Percentiles rank a stretch among this genome's conserved stretches.
Conservation (phyloP, 2,329 filamentous ascomycete species). For the Cercospora citrullina region DNA sequence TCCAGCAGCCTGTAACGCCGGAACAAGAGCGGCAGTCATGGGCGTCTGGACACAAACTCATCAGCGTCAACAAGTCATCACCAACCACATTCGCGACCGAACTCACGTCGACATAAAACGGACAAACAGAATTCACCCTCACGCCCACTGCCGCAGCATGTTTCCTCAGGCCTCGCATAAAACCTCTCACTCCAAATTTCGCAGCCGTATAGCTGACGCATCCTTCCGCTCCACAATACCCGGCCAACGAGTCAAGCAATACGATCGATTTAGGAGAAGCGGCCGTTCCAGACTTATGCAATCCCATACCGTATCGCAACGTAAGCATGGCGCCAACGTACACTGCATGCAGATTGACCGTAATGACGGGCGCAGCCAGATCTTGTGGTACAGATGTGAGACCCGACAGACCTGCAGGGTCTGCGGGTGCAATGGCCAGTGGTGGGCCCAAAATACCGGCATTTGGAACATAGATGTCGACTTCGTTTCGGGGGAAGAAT, state of each 20-base stretch:
- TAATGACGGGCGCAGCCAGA: conserved; percentile 1
- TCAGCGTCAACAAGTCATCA: not conserved
- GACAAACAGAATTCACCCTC: conserved; percentile 10
- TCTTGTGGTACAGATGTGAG: not conserved
- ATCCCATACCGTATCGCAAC: conserved; percentile 4
- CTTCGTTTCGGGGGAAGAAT: conserved; percentile 8
- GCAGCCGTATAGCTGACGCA: conserved; percentile 5
- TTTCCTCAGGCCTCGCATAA: conserved; percentile 7
- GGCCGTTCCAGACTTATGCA: conserved; percentile 5
- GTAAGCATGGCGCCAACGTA: conserved; percentile 6
- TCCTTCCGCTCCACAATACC: conserved; percentile 3
- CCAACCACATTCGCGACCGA: not conserved
- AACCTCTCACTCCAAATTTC: conserved; percentile 6
- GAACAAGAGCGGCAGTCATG: conserved; percentile 5
- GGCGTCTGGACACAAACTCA: not conserved
- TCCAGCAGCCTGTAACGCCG: not conserved
- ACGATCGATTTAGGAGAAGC: conserved; percentile 5
- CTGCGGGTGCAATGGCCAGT: not conserved
- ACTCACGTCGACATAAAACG: conserved; percentile 10
- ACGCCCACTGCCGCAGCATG: conserved; percentile 6
- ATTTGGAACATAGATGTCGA: conserved; percentile 10
- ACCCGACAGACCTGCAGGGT: not conserved
- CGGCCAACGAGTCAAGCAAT: conserved; percentile 1
- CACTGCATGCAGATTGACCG: not conserved
- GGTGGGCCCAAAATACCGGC: conserved; percentile 3